A percentile compares a stretch with the other conserved stretches of the same genome.
Conservation (phyloP, 495 filamentous ascomycete species). For the Talaromyces liani region DNA sequence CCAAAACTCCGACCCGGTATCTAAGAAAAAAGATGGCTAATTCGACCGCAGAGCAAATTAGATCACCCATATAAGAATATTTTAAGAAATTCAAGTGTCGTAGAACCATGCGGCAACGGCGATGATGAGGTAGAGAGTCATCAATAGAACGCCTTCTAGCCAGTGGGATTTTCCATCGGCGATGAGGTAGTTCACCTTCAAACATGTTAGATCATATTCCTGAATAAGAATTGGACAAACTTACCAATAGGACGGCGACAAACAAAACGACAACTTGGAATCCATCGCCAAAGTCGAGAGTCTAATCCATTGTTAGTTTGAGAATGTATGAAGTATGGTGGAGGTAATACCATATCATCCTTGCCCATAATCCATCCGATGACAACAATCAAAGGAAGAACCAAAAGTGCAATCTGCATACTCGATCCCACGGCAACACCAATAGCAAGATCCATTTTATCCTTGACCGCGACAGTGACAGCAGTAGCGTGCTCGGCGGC, state of each 20-base stretch:
- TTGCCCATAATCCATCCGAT: slow-evolving; percentile 74
- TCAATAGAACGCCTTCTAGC: slow-evolving; percentile 69
- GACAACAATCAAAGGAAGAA: slow-evolving; percentile 70
- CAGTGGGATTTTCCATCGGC: slow-evolving; percentile 52
- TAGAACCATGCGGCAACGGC: slow-evolving; percentile 47
- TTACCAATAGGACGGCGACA: slow-evolving; percentile 59
- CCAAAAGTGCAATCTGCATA: slow-evolving; percentile 80
- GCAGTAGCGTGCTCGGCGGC: slow-evolving; percentile 84
- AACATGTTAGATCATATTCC: not conserved
- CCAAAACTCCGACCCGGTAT: not conserved
- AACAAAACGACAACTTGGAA: slow-evolving; percentile 80
- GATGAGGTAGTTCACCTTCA: slow-evolving; percentile 71
- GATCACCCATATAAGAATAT: not conserved
- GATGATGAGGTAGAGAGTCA: slow-evolving; percentile 69
- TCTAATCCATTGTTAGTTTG: slow-evolving; percentile 40
- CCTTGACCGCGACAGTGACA: slow-evolving; percentile 78
- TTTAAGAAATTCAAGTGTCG: not conserved
- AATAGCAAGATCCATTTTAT: slow-evolving; percentile 86
- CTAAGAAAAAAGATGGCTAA: not conserved
- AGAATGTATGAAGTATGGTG: not conserved
- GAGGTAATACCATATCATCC: slow-evolving; percentile 28
- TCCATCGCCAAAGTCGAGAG: slow-evolving; percentile 62
- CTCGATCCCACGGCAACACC: slow-evolving; percentile 77
- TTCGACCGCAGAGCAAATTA: not conserved
- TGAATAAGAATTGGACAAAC: slow-evolving; percentile 1